Evolutionary conservation across 345 rosid species (phyloP).

Genomic region (Syzygium aromaticum): DNA sequence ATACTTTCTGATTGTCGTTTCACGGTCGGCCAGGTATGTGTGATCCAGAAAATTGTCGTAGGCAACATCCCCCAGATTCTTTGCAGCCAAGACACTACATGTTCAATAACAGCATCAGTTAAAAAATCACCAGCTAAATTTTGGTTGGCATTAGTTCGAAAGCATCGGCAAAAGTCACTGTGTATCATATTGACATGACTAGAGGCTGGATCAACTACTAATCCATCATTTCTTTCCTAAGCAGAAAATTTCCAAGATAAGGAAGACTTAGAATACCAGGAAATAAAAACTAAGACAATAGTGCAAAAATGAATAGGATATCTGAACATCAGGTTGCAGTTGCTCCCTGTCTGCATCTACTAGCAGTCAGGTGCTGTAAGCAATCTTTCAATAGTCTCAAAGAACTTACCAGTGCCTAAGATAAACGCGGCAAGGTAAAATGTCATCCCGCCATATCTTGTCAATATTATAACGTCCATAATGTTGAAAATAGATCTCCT

Average conservation of each 20-base stretch:
- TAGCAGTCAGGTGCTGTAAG: not conserved
- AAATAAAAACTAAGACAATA: not conserved
- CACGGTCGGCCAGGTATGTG: conserved; percentile 67
- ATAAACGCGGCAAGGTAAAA: conserved; percentile 84
- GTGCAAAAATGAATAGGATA: not conserved
- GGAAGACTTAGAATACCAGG: not conserved
- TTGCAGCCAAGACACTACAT: conserved; percentile 83
- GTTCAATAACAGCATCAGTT: not conserved
- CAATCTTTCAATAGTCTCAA: not conserved
- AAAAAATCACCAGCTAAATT: not conserved
- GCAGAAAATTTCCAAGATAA: not conserved
- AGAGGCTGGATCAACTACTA: not conserved
- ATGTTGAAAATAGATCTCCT: conserved; percentile 57
- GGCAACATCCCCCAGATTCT: conserved; percentile 59
- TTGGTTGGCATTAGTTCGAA: not conserved
- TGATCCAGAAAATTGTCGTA: conserved; percentile 74
- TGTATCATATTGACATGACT: not conserved
- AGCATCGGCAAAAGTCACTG: not conserved
- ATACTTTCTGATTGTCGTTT: conserved; percentile 54
- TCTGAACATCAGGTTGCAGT: not conserved
- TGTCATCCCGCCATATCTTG: conserved; percentile 82
- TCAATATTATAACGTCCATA: conserved; percentile 66
- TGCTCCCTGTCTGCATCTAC: not conserved
- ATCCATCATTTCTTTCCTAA: not conserved
- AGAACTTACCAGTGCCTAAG: conserved; percentile 75